Evolutionary conservation across 164 flowering plant species (phyloP).

Genomic region (Aristolochia californica): DNA sequence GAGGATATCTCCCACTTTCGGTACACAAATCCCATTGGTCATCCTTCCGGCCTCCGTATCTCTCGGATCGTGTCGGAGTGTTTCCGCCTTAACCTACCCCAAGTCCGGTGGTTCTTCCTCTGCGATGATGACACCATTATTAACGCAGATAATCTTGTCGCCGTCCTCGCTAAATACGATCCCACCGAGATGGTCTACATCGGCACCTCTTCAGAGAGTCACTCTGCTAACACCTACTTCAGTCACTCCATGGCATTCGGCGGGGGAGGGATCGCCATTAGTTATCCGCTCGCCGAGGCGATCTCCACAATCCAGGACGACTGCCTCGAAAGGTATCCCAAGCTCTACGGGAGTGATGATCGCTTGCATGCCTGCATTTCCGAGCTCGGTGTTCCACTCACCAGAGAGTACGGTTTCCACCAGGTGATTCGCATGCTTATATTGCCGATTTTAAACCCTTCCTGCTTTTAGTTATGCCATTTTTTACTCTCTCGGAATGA

Average conservation of each 20-base stretch:
- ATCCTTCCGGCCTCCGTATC: slow-evolving; percentile 53
- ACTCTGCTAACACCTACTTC: slow-evolving; percentile 47
- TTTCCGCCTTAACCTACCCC: slow-evolving; percentile 33
- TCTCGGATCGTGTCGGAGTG: slow-evolving; percentile 41
- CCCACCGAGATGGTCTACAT: slow-evolving; percentile 38
- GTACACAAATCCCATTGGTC: slow-evolving; percentile 56
- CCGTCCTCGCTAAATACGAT: slow-evolving; percentile 44
- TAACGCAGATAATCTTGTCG: slow-evolving; percentile 40
- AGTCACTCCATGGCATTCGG: slow-evolving; percentile 58
- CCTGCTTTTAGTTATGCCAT: not conserved
- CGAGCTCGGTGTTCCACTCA: slow-evolving; percentile 51
- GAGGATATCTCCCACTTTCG: slow-evolving; percentile 54
- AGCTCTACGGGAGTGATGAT: slow-evolving; percentile 58
- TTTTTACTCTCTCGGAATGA: too few species aligned
- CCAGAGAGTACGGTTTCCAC: slow-evolving; percentile 51
- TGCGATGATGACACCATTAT: slow-evolving; percentile 59
- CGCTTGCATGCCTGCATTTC: slow-evolving; percentile 64
- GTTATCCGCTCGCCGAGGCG: slow-evolving; percentile 44
- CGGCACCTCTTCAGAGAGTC: slow-evolving; percentile 52
- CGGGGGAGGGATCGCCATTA: slow-evolving; percentile 59
- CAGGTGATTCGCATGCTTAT: slow-evolving; percentile 27
- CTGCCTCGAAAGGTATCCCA: slow-evolving; percentile 49
- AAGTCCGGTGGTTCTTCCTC: slow-evolving; percentile 55
- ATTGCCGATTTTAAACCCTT: not conserved
- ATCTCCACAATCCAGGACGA: slow-evolving; percentile 36